phyloP scores from a whole-genome alignment of 208 protist species.

The Leptomonas seymouri region DNA sequence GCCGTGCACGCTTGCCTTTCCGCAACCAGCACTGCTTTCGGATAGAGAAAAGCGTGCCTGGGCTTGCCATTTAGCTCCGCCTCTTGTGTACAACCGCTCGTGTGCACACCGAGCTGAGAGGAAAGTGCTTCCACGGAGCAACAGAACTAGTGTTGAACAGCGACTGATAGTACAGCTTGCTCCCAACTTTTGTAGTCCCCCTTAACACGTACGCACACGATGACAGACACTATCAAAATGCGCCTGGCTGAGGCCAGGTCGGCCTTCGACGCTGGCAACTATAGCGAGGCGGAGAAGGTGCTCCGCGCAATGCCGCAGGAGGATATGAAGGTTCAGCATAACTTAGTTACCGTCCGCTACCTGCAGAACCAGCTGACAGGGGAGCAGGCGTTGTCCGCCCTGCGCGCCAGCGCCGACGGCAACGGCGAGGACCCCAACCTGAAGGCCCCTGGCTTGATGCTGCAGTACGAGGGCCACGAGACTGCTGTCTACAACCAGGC shows the following conservation, averaged over 20 bases:
- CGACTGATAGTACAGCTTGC: too few relatives aligned
- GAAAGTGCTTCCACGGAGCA: too few relatives aligned
- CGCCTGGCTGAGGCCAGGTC: constrained; percentile 64
- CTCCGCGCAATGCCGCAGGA: constrained; percentile 68
- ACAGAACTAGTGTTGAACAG: too few relatives aligned
- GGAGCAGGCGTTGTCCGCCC: constrained; percentile 50
- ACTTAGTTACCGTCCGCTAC: constrained; percentile 77
- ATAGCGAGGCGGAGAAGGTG: constrained; percentile 61
- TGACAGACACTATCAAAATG: constrained; percentile 26
- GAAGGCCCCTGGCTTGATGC: constrained; percentile 37
- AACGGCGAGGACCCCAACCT: constrained; percentile 28
- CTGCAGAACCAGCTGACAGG: constrained; percentile 57
- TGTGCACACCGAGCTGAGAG: too few relatives aligned
- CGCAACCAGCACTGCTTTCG: too few relatives aligned
- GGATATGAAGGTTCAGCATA: constrained; percentile 83
- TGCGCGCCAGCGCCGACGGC: constrained; percentile 33
- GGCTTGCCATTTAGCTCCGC: too few relatives aligned
- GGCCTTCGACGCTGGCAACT: constrained; percentile 75
- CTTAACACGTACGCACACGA: not conserved
- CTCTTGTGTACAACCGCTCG: too few relatives aligned
- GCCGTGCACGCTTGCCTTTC: too few relatives aligned
- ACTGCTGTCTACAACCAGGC: constrained; percentile 83
- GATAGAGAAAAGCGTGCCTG: too few relatives aligned
- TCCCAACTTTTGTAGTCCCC: too few relatives aligned
- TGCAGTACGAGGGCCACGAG: constrained; percentile 87